Conservation (phyloP, 306 rosid genomes). For the Cucurbita moschata region DNA sequence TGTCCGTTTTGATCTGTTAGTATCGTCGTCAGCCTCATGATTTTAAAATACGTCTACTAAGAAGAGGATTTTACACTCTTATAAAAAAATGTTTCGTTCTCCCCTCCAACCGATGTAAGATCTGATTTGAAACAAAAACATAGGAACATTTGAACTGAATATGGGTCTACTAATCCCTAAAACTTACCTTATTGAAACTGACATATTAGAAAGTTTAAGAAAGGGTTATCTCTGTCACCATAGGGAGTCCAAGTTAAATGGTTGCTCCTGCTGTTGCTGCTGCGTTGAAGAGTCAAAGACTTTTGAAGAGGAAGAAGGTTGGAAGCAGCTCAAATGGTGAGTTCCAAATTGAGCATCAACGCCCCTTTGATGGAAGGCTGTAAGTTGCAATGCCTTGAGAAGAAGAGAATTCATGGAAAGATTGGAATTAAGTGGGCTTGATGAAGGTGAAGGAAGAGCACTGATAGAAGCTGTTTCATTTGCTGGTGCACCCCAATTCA, state of each 20-base stretch:
- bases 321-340: constrained; percentile 21
- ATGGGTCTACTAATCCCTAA: background rate
- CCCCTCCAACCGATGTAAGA: too few species aligned
- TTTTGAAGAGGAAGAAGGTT: constrained; percentile 41
- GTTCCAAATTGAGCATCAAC: constrained; percentile 19
- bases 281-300: constrained; percentile 20
- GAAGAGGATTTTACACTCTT: too few species aligned
- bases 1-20: too few species aligned
- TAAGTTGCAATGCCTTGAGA: constrained; percentile 78
- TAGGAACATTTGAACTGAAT: too few species aligned
- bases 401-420: constrained; percentile 57
- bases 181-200: background rate
- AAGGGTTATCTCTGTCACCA: constrained; percentile 38
- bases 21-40: too few species aligned
- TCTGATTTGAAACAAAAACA: background rate
- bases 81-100: too few species aligned
- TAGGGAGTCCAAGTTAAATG: constrained; percentile 84
- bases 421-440: constrained; percentile 35
- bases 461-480: background rate
- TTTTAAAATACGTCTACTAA: too few species aligned
- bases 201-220: background rate
- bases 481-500: constrained; percentile 17
- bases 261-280: constrained; percentile 50
- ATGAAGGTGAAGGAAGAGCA: constrained; percentile 23
- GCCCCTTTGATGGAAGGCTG: constrained; percentile 41